phyloP scores from a whole-genome alignment of 2,329 filamentous ascomycete species.

The Xylariaceae sp. region DNA sequence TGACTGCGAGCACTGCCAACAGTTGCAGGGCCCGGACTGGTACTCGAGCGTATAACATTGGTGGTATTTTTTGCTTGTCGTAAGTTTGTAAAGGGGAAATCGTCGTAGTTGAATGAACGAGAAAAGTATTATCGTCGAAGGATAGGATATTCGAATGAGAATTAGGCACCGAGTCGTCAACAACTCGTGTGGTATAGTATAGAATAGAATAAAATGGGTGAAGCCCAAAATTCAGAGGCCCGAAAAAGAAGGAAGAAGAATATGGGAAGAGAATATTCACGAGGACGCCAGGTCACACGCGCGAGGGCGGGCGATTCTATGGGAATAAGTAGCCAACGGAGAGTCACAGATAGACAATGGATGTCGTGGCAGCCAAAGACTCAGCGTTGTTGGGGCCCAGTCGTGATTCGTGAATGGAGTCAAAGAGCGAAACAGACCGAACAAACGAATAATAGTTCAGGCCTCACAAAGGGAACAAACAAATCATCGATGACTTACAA shows the following conservation, averaged over 20 bases:
- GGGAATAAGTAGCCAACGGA: conserved; percentile 24
- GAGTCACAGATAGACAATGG: conserved; percentile 29
- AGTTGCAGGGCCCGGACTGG: conserved; percentile 36
- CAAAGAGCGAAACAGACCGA: conserved; percentile 15
- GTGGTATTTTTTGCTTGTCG: not conserved
- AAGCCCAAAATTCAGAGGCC: conserved; percentile 11
- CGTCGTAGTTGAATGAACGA: not conserved
- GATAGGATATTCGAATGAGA: conserved; percentile 1
- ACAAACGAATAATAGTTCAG: conserved; percentile 16
- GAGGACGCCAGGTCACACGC: conserved; percentile 13
- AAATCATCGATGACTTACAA: conserved; percentile 12
- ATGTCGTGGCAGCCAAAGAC: not conserved
- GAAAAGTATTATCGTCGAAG: not conserved
- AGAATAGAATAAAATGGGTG: conserved; percentile 11
- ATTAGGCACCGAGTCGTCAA: conserved; percentile 13
- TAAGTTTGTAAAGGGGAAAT: not conserved
- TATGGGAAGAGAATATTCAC: conserved; percentile 20
- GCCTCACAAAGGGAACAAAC: conserved; percentile 15
- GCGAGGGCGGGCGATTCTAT: conserved; percentile 12
- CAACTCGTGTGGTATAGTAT: conserved; percentile 9
- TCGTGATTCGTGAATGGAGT: conserved; percentile 13
- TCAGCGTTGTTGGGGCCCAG: conserved; percentile 10
- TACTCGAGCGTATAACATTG: conserved; percentile 30
- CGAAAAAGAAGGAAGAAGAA: conserved; percentile 8
- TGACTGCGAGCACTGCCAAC: conserved; percentile 31